Percentiles rank a stretch among this genome's conserved stretches.
Evolutionary conservation across 73 alveolate species (phyloP).

Genomic region (Effrenium voratum): DNA sequence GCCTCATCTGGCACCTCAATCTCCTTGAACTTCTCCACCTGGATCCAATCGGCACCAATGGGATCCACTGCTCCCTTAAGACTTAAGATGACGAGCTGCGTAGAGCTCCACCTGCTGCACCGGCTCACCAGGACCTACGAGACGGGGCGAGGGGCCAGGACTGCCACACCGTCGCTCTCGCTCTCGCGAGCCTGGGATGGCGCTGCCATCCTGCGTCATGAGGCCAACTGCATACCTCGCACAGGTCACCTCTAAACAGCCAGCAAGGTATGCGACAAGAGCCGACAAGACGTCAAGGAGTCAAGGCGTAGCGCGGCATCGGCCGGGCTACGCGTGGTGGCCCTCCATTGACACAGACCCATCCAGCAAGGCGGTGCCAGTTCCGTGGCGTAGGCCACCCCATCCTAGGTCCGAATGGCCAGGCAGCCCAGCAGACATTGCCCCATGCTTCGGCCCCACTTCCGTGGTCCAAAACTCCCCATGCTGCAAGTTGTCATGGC

Average conservation of each 20-base stretch:
- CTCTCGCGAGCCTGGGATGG: background rate
- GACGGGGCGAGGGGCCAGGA: too few relatives aligned
- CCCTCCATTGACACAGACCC: background rate
- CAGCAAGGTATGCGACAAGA: too few relatives aligned
- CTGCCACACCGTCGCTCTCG: background rate
- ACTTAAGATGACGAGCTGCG: background rate
- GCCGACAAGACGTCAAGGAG: too few relatives aligned
- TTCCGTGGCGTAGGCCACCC: slow-evolving; percentile 12
- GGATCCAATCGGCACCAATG: too few relatives aligned
- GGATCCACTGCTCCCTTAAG: background rate
- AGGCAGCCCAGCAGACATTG: too few relatives aligned
- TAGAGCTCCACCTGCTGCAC: slow-evolving; percentile 37
- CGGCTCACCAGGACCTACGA: background rate
- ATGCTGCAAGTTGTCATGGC: too few relatives aligned
- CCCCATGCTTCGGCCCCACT: too few relatives aligned
- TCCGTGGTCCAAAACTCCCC: too few relatives aligned
- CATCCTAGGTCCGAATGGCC: too few relatives aligned
- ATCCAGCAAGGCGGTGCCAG: background rate
- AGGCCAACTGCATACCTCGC: background rate
- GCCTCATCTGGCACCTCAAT: background rate
- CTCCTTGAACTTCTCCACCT: slow-evolving; percentile 18
- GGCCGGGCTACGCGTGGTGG: background rate
- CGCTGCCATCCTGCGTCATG: background rate
- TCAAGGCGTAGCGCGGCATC: background rate
- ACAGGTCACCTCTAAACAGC: too few relatives aligned